Evolutionary conservation across 2,329 filamentous ascomycete species (phyloP).

Genomic region (Zasmidium angulare): DNA sequence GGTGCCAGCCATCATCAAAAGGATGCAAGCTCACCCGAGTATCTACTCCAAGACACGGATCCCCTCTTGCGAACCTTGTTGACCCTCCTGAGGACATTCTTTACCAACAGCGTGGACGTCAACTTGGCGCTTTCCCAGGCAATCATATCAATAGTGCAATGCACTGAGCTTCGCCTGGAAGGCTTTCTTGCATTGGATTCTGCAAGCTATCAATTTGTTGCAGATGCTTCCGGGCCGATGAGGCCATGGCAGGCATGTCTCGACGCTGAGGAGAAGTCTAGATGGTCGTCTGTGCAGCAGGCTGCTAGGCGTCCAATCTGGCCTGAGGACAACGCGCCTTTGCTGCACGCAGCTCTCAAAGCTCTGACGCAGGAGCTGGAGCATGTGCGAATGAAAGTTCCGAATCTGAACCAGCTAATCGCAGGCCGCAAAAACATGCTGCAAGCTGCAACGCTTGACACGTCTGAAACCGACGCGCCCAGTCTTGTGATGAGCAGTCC

Average conservation of each 20-base stretch:
- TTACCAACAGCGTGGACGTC: constrained; percentile 85
- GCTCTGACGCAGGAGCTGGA: constrained; percentile 44
- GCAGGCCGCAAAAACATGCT: constrained; percentile 52
- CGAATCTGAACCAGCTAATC: constrained; percentile 50
- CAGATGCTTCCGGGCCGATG: constrained; percentile 40
- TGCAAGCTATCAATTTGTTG: constrained; percentile 19
- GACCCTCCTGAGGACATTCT: constrained; percentile 72
- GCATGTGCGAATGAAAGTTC: constrained; percentile 43
- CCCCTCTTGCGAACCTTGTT: constrained; percentile 53
- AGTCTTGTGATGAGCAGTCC: constrained; percentile 22
- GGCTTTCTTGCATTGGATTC: constrained; percentile 72
- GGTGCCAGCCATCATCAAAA: background rate
- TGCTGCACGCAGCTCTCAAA: constrained; percentile 44
- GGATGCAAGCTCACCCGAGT: constrained; percentile 3
- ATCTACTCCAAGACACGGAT: constrained; percentile 52
- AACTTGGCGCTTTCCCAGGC: constrained; percentile 86
- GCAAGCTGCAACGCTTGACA: constrained; percentile 45
- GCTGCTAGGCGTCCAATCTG: constrained; percentile 39
- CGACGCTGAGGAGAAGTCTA: constrained; percentile 36
- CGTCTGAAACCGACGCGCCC: constrained; percentile 21
- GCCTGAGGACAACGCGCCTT: constrained; percentile 37
- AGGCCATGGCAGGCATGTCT: constrained; percentile 32
- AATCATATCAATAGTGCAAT: constrained; percentile 77
- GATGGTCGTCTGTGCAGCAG: constrained; percentile 25
- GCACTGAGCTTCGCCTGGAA: constrained; percentile 80